Conservation (phyloP, 2,329 filamentous ascomycete species). For the Knufia fluminis region DNA sequence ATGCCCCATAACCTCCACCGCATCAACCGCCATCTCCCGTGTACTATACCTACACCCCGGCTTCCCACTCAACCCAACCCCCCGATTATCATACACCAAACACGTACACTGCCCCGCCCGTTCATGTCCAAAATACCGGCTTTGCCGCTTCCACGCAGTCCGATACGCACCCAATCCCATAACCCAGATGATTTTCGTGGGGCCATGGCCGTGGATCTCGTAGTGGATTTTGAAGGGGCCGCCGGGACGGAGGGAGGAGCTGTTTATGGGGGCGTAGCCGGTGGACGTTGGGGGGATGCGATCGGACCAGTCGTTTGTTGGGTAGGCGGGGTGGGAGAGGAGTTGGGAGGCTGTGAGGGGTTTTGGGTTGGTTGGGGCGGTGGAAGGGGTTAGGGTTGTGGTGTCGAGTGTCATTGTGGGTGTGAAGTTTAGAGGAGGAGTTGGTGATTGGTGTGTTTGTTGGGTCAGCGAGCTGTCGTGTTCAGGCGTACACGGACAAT, state of each 20-base stretch:
- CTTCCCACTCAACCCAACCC: conserved; percentile 71
- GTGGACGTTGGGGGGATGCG: conserved; percentile 49
- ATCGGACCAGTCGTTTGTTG: conserved; percentile 23
- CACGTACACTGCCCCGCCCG: conserved; percentile 56
- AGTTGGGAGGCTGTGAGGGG: conserved; percentile 28
- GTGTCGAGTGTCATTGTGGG: neutral
- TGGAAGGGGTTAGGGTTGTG: conserved; percentile 2
- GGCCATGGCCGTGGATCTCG: conserved; percentile 69
- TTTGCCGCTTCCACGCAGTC: conserved; percentile 73
- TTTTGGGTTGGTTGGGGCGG: conserved; percentile 14
- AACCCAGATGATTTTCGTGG: conserved; percentile 63
- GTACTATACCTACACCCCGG: conserved; percentile 71
- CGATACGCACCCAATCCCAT: conserved; percentile 67
- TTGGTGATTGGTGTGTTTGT: too few relatives aligned
- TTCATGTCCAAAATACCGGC: conserved; percentile 68
- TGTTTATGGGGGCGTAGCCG: conserved; percentile 4
- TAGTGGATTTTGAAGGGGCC: conserved; percentile 69
- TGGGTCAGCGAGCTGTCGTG: too few relatives aligned
- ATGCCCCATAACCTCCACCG: conserved; percentile 59
- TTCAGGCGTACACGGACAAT: too few relatives aligned
- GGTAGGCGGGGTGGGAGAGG: conserved; percentile 27
- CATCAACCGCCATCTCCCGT: conserved; percentile 72
- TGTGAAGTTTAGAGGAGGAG: too few relatives aligned
- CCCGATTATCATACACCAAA: conserved; percentile 74
- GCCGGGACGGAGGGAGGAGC: conserved; percentile 32